Conservation (phyloP, 1,284 basidiomycete species). For the Irpex rosettiformis region DNA sequence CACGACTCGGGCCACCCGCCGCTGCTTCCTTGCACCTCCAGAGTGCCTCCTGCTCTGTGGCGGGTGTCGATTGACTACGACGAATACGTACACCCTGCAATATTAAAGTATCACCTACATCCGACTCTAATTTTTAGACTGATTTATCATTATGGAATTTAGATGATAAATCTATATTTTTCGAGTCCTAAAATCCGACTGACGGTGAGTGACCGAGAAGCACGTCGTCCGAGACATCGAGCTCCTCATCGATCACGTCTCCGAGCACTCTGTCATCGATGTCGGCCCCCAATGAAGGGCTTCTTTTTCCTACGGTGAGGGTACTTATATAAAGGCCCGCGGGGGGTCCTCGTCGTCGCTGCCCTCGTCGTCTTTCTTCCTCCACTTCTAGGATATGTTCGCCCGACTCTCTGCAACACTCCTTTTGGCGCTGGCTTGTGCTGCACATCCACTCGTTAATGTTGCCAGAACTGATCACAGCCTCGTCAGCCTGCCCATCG, state of each 20-base stretch:
- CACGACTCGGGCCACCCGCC: too few relatives aligned
- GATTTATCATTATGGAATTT: neutral
- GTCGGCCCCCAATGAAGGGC: neutral
- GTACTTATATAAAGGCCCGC: neutral
- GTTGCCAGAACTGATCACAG: neutral
- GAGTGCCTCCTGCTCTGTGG: too few relatives aligned
- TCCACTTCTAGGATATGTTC: neutral
- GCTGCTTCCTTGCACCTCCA: too few relatives aligned
- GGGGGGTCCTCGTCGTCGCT: neutral
- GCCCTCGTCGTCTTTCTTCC: neutral
- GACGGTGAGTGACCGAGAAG: neutral
- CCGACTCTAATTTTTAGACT: neutral
- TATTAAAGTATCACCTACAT: too few relatives aligned
- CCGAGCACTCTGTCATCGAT: neutral
- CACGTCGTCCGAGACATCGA: neutral
- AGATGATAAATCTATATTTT: too few relatives aligned
- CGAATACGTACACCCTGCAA: too few relatives aligned
- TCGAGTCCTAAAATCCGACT: neutral
- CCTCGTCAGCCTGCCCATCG: conserved; percentile 12
- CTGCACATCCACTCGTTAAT: neutral
- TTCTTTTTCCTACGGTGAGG: neutral
- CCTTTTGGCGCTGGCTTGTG: neutral
- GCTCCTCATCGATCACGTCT: neutral
- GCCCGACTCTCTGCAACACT: neutral
- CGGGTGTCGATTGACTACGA: too few relatives aligned